Evolutionary conservation across 257 asterid species (phyloP).

Genomic region (Solanum megistacrolobum): DNA sequence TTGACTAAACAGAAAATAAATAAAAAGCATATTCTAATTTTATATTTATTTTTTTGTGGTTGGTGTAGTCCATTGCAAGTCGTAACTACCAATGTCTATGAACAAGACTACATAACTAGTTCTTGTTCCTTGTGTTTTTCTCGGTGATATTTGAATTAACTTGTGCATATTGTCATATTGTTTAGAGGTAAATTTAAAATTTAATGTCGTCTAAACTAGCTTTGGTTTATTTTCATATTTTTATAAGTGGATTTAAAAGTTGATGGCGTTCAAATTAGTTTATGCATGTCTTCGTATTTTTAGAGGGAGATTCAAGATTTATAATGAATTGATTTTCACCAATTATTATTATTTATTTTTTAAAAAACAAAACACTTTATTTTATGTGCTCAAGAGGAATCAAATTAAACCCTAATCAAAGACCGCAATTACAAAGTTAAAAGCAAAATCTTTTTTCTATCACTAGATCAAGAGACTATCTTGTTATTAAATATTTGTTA

Average conservation of each 20-base stretch:
- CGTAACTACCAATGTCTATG: not conserved
- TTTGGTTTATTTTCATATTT: not conserved
- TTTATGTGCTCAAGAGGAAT: not conserved
- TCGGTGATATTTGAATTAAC: accelerated
- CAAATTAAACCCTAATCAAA: not conserved
- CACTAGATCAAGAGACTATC: not conserved
- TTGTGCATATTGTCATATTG: not conserved
- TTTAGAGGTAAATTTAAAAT: not conserved
- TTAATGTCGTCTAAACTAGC: accelerated
- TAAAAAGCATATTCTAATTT: not conserved
- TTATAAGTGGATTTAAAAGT: not conserved
- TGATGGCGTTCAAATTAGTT: not conserved
- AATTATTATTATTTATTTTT: too few species aligned
- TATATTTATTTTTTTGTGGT: not conserved
- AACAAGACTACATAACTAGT: not conserved
- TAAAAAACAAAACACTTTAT: not conserved
- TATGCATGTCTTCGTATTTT: not conserved
- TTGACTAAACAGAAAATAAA: not conserved
- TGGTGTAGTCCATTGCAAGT: not conserved
- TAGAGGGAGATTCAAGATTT: too few species aligned
- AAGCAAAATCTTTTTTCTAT: not conserved
- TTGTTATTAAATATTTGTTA: not conserved
- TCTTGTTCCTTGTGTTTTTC: not conserved
- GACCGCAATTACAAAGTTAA: not conserved
- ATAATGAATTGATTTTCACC: not conserved